Evolutionary conservation across 2,329 filamentous ascomycete species (phyloP).

Genomic region (Alternaria solani): DNA sequence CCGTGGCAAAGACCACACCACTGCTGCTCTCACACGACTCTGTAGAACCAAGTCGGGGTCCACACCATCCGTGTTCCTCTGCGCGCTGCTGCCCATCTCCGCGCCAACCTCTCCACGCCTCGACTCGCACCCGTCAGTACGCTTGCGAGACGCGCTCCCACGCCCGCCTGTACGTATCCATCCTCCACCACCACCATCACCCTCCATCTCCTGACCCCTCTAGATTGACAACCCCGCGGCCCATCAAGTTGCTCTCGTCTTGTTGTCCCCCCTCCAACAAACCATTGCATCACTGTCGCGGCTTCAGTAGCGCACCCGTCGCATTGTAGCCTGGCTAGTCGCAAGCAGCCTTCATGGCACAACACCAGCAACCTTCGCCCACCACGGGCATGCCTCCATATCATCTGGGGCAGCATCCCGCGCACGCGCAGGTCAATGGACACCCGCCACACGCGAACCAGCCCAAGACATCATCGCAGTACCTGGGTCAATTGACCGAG

Average conservation of each 20-base stretch:
- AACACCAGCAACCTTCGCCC: conserved; percentile 80
- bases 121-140: conserved; percentile 25
- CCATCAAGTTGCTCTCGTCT: conserved; percentile 1
- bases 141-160: conserved; percentile 27
- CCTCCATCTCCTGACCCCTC: conserved; percentile 3
- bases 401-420: conserved; percentile 71
- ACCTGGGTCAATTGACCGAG: conserved; percentile 82
- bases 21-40: conserved; percentile 11
- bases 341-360: conserved; percentile 62
- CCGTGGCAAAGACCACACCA: conserved; percentile 20
- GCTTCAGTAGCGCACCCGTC: conserved; percentile 21
- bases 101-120: conserved; percentile 35
- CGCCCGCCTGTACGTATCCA: conserved; percentile 12
- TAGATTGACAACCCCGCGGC: conserved; percentile 5
- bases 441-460: conserved; percentile 64
- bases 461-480: conserved; percentile 72
- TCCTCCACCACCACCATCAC: conserved; percentile 6
- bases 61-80: conserved; percentile 25
- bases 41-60: conserved; percentile 16
- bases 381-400: conserved; percentile 75
- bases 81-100: conserved; percentile 37
- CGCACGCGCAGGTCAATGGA: conserved; percentile 65
- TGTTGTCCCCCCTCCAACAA: conserved; percentile 11
- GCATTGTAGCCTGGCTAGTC: conserved; percentile 17
- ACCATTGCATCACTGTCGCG: conserved; percentile 19